Base-by-base conservation (phyloP, 177 flowering plant genomes). In the Vitis hybrid region DNA sequence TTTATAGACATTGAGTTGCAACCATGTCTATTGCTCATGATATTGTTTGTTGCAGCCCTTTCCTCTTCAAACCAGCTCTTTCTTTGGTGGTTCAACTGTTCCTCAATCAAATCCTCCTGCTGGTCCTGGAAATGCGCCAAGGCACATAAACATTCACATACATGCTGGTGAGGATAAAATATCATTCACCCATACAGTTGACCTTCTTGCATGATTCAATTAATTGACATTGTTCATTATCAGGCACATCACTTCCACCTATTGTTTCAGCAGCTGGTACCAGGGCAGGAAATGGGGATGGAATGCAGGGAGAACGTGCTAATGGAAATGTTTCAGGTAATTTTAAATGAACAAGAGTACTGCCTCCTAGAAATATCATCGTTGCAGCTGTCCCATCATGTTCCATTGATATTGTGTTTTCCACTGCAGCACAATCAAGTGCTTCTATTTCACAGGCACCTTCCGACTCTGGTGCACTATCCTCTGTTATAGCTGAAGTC, bases 111-210 rank as follows among this genome's bases (percentile, higher is more conserved):
- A 79, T 76, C 75, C 89, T 74, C 81, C 92, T 58, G 79, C 85
- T 84, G 91, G 93, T 59, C 52, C 76, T 68, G 92, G 90, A 64
- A 84, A 68, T 80, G 80, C 80, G 47, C 88, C 92, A 50, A 88
- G 99, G 80, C 77, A 92, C 77, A 79, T 96, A 52, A 96, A 91
- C 73, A 92, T 96, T 68, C 99, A 92, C 69, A 91, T 92, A 72
- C 97, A 92, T 87, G 89, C 98, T 62, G 97, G 98, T 96, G 77
- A 77, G 75, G 11, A 54, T 53, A 22, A 33, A 28, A 12, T 24
- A 15, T n/a, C 59, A 22, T 11, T 69, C 28, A 13, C 20, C 61
- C 62, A 9, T 13, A 13, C 24, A 2, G 11, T 38, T 62, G 38
- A 18, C 33, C 47, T 73, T 65, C 47, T 38, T 38, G 0, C 47